Base-by-base conservation (phyloP, 2,329 filamentous ascomycete genomes). In the Dendrostoma leiphaemia region DNA sequence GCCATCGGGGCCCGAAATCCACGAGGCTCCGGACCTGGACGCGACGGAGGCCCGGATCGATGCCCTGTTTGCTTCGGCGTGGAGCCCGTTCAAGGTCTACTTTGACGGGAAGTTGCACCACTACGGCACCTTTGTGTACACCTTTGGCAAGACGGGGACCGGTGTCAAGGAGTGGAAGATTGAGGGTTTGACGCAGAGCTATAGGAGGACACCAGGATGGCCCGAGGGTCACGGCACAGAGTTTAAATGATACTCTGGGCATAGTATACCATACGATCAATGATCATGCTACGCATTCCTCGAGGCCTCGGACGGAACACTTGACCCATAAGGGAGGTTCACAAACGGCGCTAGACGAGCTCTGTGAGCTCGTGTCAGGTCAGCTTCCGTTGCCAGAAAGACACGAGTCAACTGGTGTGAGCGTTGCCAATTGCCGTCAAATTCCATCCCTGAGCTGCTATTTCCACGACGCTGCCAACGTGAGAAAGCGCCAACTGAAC, bases 51-150 rank as follows among this genome's bases (percentile, higher is more conserved):
- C 54, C 26, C 29, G 35, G 47, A 13, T 51, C n/a, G 55, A 57
- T 5, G 44, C 47, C 21, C 43, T 54, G 17, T 57, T 57, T 24
- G 55, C 31, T 10, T 17, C 12, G 8, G 55, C 55, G 19, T 57
- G 55, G 55, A 40, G 48, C 38, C 55, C 55, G 13, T 57, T 57
- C 37, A 23, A 17, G 31, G 55, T 54, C 26, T 51, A 47, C 6
- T 54, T 54, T 17, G 51, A 57, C 35, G 48, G 38, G 23, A 26
- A 38, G 31, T 37, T 57, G 51, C 55, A 57, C 37, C 55, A 57
- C 28, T 57, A 57, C 26, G 55, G 55, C 17, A 54, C 43, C 5
- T 54, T 57, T 44, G 55, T 51, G 46, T 57, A 48, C 24, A 57
- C 51, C 15, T 28, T 57, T 10, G 55, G 43, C 3, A 54, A 44